Conservation (phyloP, 345 rosid genomes). For the Salix arbutifolia region DNA sequence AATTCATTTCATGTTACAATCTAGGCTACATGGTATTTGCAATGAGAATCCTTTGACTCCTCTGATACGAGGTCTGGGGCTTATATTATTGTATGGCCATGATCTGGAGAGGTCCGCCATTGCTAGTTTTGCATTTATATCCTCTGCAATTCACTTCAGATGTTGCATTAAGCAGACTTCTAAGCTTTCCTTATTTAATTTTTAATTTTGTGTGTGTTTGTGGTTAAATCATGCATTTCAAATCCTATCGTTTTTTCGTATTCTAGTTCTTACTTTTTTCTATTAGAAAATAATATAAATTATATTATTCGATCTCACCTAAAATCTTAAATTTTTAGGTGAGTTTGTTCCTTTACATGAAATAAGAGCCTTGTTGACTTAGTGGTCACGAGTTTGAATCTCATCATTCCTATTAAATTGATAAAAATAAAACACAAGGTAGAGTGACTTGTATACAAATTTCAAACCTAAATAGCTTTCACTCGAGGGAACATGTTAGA, state of each 20-base stretch:
- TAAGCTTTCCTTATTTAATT: not conserved
- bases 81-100: constrained; percentile 74
- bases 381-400: too few species aligned
- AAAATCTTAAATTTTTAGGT: too few species aligned
- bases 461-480: too few species aligned
- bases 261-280: too few species aligned
- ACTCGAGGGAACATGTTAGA: accelerated
- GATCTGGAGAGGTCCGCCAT: constrained; percentile 72
- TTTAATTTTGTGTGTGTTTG: too few species aligned
- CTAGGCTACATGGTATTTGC: constrained; percentile 89
- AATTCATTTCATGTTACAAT: not conserved
- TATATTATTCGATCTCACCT: too few species aligned
- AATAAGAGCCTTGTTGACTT: too few species aligned
- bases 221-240: not conserved
- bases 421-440: too few species aligned
- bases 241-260: not conserved
- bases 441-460: too few species aligned
- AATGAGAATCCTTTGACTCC: constrained; percentile 90
- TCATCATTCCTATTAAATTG: too few species aligned
- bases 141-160: constrained; percentile 3
- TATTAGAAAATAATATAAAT: too few species aligned
- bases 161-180: not conserved
- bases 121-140: constrained; percentile 1
- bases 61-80: constrained; percentile 62
- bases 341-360: too few species aligned